Evolutionary conservation across 768 basidiomycete species (phyloP), one percentile per base, ranked within the genome.

Genomic region (Lanmaoa rubissima): DNA sequence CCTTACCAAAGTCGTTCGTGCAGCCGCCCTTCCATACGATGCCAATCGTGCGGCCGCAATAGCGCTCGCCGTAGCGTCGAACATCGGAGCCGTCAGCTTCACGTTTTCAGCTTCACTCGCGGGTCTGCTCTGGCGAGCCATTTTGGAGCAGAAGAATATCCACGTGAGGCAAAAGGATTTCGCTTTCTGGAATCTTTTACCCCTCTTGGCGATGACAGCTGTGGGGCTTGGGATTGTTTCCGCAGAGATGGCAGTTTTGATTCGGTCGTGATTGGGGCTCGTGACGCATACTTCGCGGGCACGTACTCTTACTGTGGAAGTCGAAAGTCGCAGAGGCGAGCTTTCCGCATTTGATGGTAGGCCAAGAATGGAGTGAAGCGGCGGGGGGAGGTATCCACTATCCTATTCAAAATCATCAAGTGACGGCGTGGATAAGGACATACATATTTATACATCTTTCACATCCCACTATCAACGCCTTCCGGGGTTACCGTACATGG

Each of bases 31-130:
- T 21, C 65, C 70, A 19, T 46, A 68, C 21, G 70, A 81, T 5
- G 68, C 75, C 19, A 52, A 63, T 7, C 78, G 82, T 17, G 85
- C 82, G 1, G 87, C 85, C 1, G 85, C 82, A 0, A 81, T 86
- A 47, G 82, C 92, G 0, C 80, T 97, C 13, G 94, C 94, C 8
- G 79, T 97, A 0, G 88, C 90, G 3, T 88, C 85, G 53, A 97
- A 97, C 71, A 87, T 92, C 35, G 95, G 95, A 13, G 95, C 95
- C 1, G 88, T 95, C 61, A 89, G 86, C 59, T 87, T 91, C 67
- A 90, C 92, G 10, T 95, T 94, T 67, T 87, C 88, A 6, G 92
- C 91, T 1, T 92, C 89, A 53, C 81, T 97, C 16, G 94, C 93
- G 0, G 94, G 94, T 0, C 74, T 98, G 42, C 77, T 97, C 16